These are phyloP conservation scores for Linnemannia zychae DNA, from an alignment of 192 early-diverging fungal species.

Conservation along the genomic window DNA sequence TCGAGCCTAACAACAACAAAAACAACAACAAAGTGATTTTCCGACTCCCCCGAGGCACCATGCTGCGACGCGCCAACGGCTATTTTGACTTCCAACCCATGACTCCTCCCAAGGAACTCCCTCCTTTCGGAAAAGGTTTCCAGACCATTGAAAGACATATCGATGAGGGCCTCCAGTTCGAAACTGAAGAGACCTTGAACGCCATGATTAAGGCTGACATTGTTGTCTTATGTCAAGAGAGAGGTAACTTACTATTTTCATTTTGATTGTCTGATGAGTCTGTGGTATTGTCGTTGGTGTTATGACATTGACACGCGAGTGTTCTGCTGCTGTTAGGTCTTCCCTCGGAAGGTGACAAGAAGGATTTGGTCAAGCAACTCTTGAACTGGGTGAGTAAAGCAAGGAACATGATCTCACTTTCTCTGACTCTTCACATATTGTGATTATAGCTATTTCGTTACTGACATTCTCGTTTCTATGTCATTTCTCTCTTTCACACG, in stretches of 20 bases:
- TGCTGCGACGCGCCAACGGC: slow-evolving; percentile 52
- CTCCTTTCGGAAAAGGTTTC: slow-evolving; percentile 15
- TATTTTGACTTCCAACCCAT: slow-evolving; percentile 42
- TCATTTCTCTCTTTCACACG: neutral
- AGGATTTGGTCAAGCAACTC: slow-evolving; percentile 67
- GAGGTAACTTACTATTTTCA: slow-evolving; percentile 64
- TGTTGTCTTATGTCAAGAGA: slow-evolving; percentile 77
- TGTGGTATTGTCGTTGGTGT: neutral
- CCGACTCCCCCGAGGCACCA: slow-evolving; percentile 2
- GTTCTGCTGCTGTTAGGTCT: slow-evolving; percentile 57
- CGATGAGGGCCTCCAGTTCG: slow-evolving; percentile 56
- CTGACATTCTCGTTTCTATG: neutral
- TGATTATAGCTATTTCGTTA: neutral
- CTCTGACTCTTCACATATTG: neutral
- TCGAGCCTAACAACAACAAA: neutral
- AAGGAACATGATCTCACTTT: neutral
- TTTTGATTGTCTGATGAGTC: neutral
- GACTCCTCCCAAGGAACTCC: slow-evolving; percentile 1
- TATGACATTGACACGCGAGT: neutral
- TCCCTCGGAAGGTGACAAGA: slow-evolving; percentile 74
- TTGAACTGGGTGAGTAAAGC: slow-evolving; percentile 71
- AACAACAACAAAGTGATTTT: neutral
- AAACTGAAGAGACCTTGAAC: slow-evolving; percentile 71
- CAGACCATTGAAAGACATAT: slow-evolving; percentile 42
- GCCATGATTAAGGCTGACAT: slow-evolving; percentile 77